phyloP scores from a whole-genome alignment of 345 rosid genomes.

The Moricandia moricandioides region DNA sequence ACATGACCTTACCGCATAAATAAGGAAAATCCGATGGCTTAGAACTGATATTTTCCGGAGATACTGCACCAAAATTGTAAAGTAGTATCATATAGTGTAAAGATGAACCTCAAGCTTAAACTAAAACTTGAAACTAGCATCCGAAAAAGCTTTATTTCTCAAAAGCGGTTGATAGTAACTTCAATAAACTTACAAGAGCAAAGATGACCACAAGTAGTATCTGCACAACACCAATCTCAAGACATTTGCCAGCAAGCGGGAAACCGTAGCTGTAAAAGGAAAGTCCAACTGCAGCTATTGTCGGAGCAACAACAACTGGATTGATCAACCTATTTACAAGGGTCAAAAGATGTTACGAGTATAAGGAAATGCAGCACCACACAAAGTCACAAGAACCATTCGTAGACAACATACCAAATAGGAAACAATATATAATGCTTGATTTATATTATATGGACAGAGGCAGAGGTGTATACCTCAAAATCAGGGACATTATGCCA shows the following conservation, averaged over 20 bases:
- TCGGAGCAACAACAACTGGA: constrained; percentile 98
- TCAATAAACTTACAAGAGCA: constrained; percentile 75
- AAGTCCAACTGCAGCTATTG: constrained; percentile 97
- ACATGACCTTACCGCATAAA: constrained; percentile 70
- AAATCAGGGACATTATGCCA: constrained; percentile 69
- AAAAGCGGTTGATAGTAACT: background rate
- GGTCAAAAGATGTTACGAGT: constrained; percentile 8
- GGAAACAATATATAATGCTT: background rate
- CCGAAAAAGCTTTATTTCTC: too few relatives aligned
- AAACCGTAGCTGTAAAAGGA: constrained; percentile 94
- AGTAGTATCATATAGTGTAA: too few relatives aligned
- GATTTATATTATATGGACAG: constrained; percentile 21
- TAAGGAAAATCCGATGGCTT: constrained; percentile 90
- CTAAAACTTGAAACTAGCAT: too few relatives aligned
- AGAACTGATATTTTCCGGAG: constrained; percentile 88
- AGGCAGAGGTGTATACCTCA: constrained; percentile 47
- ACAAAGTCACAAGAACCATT: background rate
- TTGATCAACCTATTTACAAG: constrained; percentile 69
- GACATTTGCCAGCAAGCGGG: constrained; percentile 83
- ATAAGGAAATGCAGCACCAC: background rate
- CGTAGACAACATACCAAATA: background rate
- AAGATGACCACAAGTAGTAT: constrained; percentile 77
- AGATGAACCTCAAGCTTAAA: too few relatives aligned
- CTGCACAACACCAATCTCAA: constrained; percentile 85
- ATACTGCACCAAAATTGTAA: constrained; percentile 55